These are phyloP conservation scores for Conticribra weissflogii DNA, from an alignment of 108 stramenopile genomes.

Conservation along the genomic window DNA sequence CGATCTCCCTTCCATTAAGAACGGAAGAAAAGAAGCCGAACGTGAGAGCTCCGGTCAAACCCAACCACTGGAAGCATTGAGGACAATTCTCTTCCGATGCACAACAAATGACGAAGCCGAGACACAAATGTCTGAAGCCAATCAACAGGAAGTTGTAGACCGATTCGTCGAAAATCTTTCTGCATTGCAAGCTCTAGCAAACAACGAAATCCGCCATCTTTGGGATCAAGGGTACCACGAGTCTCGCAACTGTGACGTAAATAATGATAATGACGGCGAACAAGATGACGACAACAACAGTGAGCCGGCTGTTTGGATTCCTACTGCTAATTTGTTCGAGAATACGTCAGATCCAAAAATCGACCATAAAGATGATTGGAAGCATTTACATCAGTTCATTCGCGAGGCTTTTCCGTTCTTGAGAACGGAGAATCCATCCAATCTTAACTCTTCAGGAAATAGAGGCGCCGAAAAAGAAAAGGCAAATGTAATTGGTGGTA, in stretches of 20 bases:
- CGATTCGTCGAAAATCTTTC: background rate
- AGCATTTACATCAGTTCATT: conserved; percentile 33
- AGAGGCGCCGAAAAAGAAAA: background rate
- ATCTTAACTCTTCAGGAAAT: too few species aligned
- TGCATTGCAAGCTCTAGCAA: background rate
- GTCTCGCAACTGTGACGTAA: background rate
- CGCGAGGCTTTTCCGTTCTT: conserved; percentile 37
- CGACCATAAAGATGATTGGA: conserved; percentile 21
- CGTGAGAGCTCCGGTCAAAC: background rate
- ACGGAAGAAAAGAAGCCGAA: background rate
- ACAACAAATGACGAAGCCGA: background rate
- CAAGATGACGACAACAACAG: background rate
- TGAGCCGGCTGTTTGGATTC: conserved; percentile 35
- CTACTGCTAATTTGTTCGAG: conserved; percentile 22
- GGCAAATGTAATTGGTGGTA: background rate
- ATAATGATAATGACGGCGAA: background rate
- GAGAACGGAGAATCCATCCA: conserved; percentile 34
- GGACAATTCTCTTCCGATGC: conserved; percentile 15
- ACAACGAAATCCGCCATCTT: background rate
- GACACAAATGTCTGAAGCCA: background rate
- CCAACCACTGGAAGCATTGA: conserved; percentile 12
- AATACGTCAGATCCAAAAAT: background rate
- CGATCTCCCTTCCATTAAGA: background rate
- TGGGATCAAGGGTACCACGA: background rate
- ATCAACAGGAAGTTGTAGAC: background rate